Evolutionary conservation across 805 yeast genomes (phyloP).

Genomic region (Barnettozyma californica): DNA sequence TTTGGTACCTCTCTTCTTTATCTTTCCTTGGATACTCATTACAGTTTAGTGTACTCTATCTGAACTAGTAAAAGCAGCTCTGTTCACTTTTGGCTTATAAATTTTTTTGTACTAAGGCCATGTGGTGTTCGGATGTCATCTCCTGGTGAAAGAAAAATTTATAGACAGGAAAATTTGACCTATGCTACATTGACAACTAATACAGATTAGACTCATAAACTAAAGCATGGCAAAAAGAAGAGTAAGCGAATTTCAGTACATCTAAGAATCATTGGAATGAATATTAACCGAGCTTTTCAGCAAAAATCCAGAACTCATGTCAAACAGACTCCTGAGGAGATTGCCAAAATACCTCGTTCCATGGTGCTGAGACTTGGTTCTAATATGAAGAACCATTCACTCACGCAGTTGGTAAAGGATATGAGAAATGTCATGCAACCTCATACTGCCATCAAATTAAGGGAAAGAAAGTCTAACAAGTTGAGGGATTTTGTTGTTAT

Average conservation of each 20-base stretch:
- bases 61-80: too few relatives aligned
- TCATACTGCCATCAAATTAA: constrained; percentile 84
- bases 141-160: constrained; percentile 11
- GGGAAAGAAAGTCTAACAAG: constrained; percentile 82
- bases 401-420: constrained; percentile 81
- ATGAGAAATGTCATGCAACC: constrained; percentile 92
- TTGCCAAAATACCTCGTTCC: constrained; percentile 76
- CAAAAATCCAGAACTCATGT: constrained; percentile 86
- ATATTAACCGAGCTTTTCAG: constrained; percentile 27
- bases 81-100: too few relatives aligned
- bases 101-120: too few relatives aligned
- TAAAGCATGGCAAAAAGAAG: constrained; percentile 46
- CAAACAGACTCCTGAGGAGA: constrained; percentile 55
- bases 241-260: too few relatives aligned
- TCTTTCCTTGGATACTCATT: constrained; percentile 9
- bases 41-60: neutral
- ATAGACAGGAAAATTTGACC: constrained; percentile 2
- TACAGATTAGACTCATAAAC: neutral
- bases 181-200: neutral
- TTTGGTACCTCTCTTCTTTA: constrained; percentile 23
- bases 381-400: constrained; percentile 69
- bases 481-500: constrained; percentile 93
- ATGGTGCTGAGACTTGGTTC: constrained; percentile 90
- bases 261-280: too few relatives aligned
- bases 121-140: constrained; percentile 27